Base-by-base conservation (phyloP, 805 yeast genomes). In the Saturnispora sekii region DNA sequence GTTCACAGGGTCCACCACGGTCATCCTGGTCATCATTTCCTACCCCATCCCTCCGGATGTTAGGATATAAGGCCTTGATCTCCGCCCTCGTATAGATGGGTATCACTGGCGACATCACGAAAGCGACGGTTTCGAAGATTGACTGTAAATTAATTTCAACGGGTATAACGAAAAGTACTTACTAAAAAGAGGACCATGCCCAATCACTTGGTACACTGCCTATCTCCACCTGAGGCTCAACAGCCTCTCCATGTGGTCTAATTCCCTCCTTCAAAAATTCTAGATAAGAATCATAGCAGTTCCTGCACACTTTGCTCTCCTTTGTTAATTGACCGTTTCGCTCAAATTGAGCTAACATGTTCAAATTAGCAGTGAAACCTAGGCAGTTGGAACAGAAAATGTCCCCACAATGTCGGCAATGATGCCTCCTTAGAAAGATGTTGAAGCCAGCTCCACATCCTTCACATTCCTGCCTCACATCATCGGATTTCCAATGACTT, bases 341-440 rank as follows among this genome's bases (percentile, higher is more conserved):
- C 44, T 64, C 67, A 48, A 64, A 64, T 47, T 63, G 59, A 29
- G 67, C 67, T 41, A 62, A 51, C 38, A 62, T 38, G 47, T 63
- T 64, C 40, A 65, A 49, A 41, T 58, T 59, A 2, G 67, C 65
- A 12, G 51, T 45, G n/a, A 55, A 46, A 28, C 48, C 48, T 14
- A 59, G 48, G 47, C 69, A 65, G 11, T 48, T 48, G 44, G 53
- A 58, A 50, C 79, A 73, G 42, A 66, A 70, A 10, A 72, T 67
- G 30, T 62, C 61, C 3, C 79, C 79, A 55, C 79, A 73, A 48
- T 68, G 73, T 14, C 79, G 51, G 51, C 79, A 73, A 53, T 73
- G 79, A 53, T 73, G 79, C 43, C 70, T 62, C 37, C 69, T 54
- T 37, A 53, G 51, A 14, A 67, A 52, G 11, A 65, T 28, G 6